phyloP scores from a whole-genome alignment of 805 yeast genomes.

The Cyberlindnera misumaiensis region DNA sequence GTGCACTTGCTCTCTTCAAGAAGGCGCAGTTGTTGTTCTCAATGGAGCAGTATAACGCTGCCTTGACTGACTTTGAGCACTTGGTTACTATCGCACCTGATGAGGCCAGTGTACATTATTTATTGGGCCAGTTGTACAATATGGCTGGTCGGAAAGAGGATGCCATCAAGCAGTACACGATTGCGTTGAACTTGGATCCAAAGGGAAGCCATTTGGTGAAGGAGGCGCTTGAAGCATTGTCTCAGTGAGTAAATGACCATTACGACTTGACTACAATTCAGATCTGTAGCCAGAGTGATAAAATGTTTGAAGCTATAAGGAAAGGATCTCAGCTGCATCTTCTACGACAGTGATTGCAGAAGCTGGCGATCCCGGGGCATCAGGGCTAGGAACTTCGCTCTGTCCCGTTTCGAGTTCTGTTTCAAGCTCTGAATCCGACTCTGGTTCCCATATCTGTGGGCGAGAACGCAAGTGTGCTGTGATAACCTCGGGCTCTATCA shows the following conservation, averaged over 20 bases:
- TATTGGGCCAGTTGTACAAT: constrained; percentile 81
- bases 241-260: too few relatives aligned
- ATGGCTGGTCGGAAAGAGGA: constrained; percentile 63
- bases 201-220: constrained; percentile 81
- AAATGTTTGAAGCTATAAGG: not conserved
- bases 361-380: too few relatives aligned
- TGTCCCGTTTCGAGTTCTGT: too few relatives aligned
- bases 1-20: constrained; percentile 82
- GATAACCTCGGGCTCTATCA: not conserved
- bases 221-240: constrained; percentile 63
- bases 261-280: not conserved
- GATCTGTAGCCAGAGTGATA: not conserved
- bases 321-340: too few relatives aligned
- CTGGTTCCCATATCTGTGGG: not conserved
- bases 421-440: too few relatives aligned
- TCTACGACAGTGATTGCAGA: too few relatives aligned
- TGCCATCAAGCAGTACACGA: constrained; percentile 81
- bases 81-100: constrained; percentile 80
- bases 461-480: not conserved
- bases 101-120: constrained; percentile 88
- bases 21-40: constrained; percentile 76
- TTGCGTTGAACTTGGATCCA: constrained; percentile 87
- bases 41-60: constrained; percentile 63
- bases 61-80: constrained; percentile 67
- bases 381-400: too few relatives aligned